These are phyloP conservation scores for Globisporangium cederbergense DNA, from an alignment of 352 stramenopile species.

Conservation along the genomic window DNA sequence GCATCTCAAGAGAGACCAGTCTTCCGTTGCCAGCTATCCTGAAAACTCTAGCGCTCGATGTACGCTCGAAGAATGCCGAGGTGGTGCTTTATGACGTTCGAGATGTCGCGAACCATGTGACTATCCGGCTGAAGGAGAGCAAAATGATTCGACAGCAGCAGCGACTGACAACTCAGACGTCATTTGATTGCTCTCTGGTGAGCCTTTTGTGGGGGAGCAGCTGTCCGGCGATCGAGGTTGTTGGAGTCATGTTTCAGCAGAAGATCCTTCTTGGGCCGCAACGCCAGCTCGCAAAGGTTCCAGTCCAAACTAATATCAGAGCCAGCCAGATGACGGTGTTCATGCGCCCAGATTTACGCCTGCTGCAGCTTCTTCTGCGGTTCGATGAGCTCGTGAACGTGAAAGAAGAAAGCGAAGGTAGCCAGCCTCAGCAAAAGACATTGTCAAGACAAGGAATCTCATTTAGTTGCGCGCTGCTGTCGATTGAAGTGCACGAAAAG, in stretches of 20 bases:
- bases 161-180: conserved; percentile 20
- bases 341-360: conserved; percentile 27
- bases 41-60: conserved; percentile 25
- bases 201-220: conserved; percentile 21
- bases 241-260: conserved; percentile 22
- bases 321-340: conserved; percentile 22
- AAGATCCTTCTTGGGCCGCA: conserved; percentile 19
- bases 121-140: conserved; percentile 23
- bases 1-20: not conserved
- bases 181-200: conserved; percentile 28
- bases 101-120: conserved; percentile 18
- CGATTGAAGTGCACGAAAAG: conserved; percentile 12
- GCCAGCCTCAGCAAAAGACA: not conserved
- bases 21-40: not conserved
- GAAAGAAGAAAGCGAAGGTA: not conserved
- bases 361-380: conserved; percentile 44
- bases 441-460: conserved; percentile 11
- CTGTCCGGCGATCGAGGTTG: conserved; percentile 23
- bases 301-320: conserved; percentile 15
- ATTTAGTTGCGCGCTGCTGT: conserved; percentile 15
- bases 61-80: conserved; percentile 24
- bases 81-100: conserved; percentile 29
- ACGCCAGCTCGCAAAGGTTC: conserved; percentile 15
- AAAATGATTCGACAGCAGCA: conserved; percentile 26
- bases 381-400: conserved; percentile 44